Evolutionary conservation across 495 filamentous ascomycete species (phyloP).

Genomic region (Recurvomyces mirabilis): DNA sequence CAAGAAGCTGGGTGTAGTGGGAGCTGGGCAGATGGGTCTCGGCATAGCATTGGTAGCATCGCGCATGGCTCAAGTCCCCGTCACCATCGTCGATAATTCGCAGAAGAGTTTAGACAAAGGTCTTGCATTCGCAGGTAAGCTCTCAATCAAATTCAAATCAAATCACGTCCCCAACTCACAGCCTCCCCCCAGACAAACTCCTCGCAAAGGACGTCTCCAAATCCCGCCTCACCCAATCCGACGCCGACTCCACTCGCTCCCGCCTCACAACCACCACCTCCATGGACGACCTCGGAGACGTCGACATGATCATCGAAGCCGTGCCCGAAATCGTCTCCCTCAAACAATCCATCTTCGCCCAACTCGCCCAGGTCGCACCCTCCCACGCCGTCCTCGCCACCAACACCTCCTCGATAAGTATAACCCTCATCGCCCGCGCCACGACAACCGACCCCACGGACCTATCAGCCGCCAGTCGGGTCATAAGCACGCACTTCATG

Average conservation of each 20-base stretch:
- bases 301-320: slow-evolving; percentile 97
- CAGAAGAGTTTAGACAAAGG: slow-evolving; percentile 86
- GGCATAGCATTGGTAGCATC: slow-evolving; percentile 95
- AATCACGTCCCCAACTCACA: not conserved
- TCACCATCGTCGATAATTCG: slow-evolving; percentile 75
- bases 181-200: slow-evolving; percentile 56
- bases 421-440: slow-evolving; percentile 89
- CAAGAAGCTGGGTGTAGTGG: slow-evolving; percentile 82
- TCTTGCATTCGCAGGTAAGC: slow-evolving; percentile 70
- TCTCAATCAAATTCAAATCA: not conserved
- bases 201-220: slow-evolving; percentile 87
- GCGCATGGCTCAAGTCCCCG: slow-evolving; percentile 69
- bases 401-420: slow-evolving; percentile 94
- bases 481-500: slow-evolving; percentile 98
- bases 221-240: slow-evolving; percentile 62
- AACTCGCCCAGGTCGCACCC: slow-evolving; percentile 73
- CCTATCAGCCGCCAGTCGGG: slow-evolving; percentile 69
- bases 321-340: slow-evolving; percentile 86
- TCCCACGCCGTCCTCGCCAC: slow-evolving; percentile 85
- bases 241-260: slow-evolving; percentile 57
- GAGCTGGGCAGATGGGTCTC: slow-evolving; percentile 79
- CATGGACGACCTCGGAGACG: slow-evolving; percentile 65
- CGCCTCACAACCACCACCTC: slow-evolving; percentile 59
- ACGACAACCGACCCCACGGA: slow-evolving; percentile 60
- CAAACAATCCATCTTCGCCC: slow-evolving; percentile 75